phyloP scores from a whole-genome alignment of 2,329 filamentous ascomycete genomes.

The Basipetospora sp. region DNA sequence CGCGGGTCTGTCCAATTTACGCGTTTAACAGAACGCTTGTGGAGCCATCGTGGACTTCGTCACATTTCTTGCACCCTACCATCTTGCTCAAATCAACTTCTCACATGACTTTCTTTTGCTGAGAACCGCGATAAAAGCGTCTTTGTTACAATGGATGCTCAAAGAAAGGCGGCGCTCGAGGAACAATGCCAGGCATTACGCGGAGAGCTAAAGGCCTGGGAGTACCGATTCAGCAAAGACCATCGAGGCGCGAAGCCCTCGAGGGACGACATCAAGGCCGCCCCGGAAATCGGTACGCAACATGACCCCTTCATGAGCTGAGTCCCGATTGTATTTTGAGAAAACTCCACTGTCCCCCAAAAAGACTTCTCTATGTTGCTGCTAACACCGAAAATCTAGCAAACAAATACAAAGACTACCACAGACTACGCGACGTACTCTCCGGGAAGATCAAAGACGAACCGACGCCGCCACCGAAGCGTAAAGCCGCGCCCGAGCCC shows the following conservation, averaged over 20 bases:
- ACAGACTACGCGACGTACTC: constrained; percentile 45
- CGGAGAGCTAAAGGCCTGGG: constrained; percentile 60
- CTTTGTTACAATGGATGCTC: constrained; percentile 34
- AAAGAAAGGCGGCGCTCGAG: constrained; percentile 30
- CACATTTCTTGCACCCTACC: too few relatives aligned
- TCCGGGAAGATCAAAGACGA: constrained; percentile 35
- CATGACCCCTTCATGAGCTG: background rate
- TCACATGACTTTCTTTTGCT: too few relatives aligned
- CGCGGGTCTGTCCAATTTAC: too few relatives aligned
- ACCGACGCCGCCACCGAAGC: constrained; percentile 24
- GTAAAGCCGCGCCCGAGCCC: constrained; percentile 21
- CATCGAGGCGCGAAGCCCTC: constrained; percentile 55
- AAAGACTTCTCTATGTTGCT: constrained; percentile 7
- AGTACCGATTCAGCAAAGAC: constrained; percentile 47
- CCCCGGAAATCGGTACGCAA: constrained; percentile 49
- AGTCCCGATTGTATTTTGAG: too few relatives aligned
- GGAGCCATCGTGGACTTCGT: too few relatives aligned
- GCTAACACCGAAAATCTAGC: constrained; percentile 3
- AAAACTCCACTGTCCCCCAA: too few relatives aligned
- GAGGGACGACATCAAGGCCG: constrained; percentile 61
- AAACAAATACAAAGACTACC: constrained; percentile 71
- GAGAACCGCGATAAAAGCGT: too few relatives aligned
- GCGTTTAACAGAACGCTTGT: too few relatives aligned
- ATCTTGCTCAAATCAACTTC: too few relatives aligned
- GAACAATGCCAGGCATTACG: constrained; percentile 40